These are phyloP conservation scores for Zoysia matrella DNA, from an alignment of 202 grass and related monocot genomes.

Conservation along the genomic window DNA sequence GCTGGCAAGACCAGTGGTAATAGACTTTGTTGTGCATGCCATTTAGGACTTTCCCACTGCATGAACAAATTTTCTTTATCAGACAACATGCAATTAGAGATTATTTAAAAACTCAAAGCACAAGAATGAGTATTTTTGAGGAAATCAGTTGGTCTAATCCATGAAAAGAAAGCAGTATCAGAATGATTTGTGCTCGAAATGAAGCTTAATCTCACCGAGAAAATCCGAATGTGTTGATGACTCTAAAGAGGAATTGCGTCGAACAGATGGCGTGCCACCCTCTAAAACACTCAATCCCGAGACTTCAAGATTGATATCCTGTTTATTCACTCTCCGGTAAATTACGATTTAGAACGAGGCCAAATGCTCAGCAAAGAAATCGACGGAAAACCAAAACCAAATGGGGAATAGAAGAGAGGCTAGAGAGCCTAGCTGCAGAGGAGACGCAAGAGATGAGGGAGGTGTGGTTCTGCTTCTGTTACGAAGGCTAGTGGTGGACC, in stretches of 20 bases:
- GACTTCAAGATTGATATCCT: too few relatives aligned
- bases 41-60: constrained; percentile 36
- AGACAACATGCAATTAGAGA: constrained; percentile 20
- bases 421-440: too few relatives aligned
- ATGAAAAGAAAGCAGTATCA: not conserved
- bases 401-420: too few relatives aligned
- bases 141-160: not conserved
- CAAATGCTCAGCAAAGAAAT: too few relatives aligned
- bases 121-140: not conserved
- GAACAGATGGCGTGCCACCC: too few relatives aligned
- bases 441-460: too few relatives aligned
- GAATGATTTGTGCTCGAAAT: not conserved
- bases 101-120: not conserved
- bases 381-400: too few relatives aligned
- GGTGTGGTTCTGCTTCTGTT: too few relatives aligned
- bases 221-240: not conserved
- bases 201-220: not conserved
- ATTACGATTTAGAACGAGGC: too few relatives aligned
- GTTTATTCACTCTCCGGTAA: too few relatives aligned
- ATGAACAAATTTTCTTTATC: not conserved
- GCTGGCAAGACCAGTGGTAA: constrained; percentile 36
- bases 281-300: too few relatives aligned
- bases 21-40: constrained; percentile 33
- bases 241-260: not conserved
- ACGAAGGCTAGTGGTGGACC: too few relatives aligned